Evolutionary conservation across 352 stramenopile species (phyloP).

Genomic region (Paralagenidium karlingii): DNA sequence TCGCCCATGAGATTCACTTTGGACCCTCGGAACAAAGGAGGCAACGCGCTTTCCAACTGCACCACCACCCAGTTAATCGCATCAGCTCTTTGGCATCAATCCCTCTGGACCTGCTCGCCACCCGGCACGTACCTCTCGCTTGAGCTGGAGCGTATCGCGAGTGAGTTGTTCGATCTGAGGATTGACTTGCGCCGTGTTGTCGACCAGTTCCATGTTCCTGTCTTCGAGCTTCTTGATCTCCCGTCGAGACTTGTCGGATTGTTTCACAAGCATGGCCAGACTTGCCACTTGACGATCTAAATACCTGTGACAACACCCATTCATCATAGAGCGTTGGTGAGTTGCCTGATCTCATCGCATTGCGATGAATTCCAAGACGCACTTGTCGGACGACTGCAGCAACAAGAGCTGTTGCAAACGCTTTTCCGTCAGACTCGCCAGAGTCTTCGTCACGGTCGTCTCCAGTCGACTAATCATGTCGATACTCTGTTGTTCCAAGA

Average conservation of each 20-base stretch:
- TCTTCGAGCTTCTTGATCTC: conserved; percentile 55
- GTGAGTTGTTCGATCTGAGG: conserved; percentile 41
- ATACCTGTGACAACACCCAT: conserved; percentile 14
- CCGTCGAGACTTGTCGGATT: conserved; percentile 53
- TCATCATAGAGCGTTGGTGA: not conserved
- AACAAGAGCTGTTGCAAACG: conserved; percentile 62
- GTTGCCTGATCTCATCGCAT: not conserved
- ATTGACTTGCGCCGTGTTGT: conserved; percentile 33
- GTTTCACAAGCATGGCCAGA: conserved; percentile 56
- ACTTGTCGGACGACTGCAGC: conserved; percentile 63
- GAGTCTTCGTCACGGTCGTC: conserved; percentile 18
- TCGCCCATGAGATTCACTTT: conserved; percentile 75
- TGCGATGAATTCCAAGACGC: no score
- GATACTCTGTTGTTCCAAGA: conserved; percentile 57
- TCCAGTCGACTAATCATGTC: conserved; percentile 28
- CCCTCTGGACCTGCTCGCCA: no score
- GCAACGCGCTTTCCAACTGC: conserved; percentile 44
- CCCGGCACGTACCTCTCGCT: conserved; percentile 32
- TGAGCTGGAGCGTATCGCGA: conserved; percentile 43
- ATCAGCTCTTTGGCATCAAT: no score
- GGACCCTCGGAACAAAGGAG: conserved; percentile 60
- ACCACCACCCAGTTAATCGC: no score
- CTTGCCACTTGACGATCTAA: conserved; percentile 54
- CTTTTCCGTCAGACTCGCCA: conserved; percentile 43
- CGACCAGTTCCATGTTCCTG: conserved; percentile 57